A percentile compares a stretch with the other conserved stretches of the same genome.
These are phyloP conservation scores for Barnettozyma pratensis DNA, from an alignment of 805 yeast genomes.

Conservation along the genomic window DNA sequence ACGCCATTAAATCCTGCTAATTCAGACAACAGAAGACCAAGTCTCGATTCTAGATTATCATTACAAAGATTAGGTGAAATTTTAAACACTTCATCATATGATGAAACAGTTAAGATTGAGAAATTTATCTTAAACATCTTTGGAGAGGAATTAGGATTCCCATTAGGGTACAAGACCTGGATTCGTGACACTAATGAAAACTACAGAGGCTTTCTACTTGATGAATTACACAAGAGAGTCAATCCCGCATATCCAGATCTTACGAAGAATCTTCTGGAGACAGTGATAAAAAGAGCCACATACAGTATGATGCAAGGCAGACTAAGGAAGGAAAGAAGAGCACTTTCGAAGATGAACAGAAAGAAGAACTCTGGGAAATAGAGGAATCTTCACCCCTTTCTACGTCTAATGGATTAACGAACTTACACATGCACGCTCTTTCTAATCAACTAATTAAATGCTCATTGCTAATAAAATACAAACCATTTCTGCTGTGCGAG, in stretches of 20 bases:
- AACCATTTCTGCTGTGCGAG: too few species aligned
- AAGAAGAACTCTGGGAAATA: background rate
- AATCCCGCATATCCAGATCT: conserved; percentile 16
- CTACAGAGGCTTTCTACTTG: conserved; percentile 45
- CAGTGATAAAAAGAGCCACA: conserved; percentile 74
- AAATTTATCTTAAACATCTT: conserved; percentile 46
- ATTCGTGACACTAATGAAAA: conserved; percentile 64
- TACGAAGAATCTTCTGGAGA: conserved; percentile 45
- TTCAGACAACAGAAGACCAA: background rate
- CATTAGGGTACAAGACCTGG: conserved; percentile 79
- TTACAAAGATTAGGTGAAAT: conserved; percentile 50
- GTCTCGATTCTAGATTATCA: conserved; percentile 51
- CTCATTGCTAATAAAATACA: too few species aligned
- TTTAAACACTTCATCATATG: conserved; percentile 41
- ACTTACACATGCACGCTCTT: background rate
- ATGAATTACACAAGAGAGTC: conserved; percentile 38
- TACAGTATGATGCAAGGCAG: conserved; percentile 78
- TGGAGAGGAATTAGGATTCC: conserved; percentile 57
- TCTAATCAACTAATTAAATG: too few species aligned
- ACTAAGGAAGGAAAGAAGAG: conserved; percentile 61
- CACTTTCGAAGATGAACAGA: conserved; percentile 28
- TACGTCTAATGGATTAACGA: background rate
- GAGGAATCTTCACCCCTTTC: background rate
- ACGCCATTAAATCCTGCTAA: too few species aligned
- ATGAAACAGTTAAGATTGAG: conserved; percentile 55